Conservation (phyloP, 164 flowering plant genomes). For the Annona cherimola region DNA sequence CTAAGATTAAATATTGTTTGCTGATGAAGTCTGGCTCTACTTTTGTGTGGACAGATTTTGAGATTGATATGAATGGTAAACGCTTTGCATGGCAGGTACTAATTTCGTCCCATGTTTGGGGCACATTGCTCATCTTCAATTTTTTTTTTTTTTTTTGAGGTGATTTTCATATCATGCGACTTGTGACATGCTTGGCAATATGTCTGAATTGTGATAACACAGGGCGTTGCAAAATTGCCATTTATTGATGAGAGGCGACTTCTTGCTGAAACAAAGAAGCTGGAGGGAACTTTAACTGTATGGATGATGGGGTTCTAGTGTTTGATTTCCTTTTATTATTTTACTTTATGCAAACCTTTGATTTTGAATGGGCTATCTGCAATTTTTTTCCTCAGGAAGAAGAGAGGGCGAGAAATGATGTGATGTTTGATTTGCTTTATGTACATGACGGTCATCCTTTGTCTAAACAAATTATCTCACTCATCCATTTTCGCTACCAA, state of each 20-base stretch:
- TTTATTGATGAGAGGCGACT: conserved; percentile 82
- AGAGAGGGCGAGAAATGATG: conserved; percentile 68
- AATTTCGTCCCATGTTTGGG: background rate
- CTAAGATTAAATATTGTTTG: background rate
- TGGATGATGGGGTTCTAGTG: conserved; percentile 10
- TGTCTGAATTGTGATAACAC: conserved; percentile 9
- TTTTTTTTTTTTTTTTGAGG: too few species aligned
- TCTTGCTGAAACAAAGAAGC: conserved; percentile 74
- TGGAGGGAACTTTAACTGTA: conserved; percentile 82
- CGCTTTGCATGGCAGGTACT: conserved; percentile 96
- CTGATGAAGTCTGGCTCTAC: conserved; percentile 6
- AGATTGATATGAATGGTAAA: conserved; percentile 98
- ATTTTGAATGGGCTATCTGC: conserved; percentile 3
- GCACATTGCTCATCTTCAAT: background rate
- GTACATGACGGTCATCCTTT: conserved; percentile 52
- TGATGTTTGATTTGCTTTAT: conserved; percentile 79
- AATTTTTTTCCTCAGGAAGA: conserved; percentile 47
- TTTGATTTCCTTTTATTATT: background rate
- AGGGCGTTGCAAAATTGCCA: conserved; percentile 96
- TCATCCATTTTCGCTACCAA: conserved; percentile 28
- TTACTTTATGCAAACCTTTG: background rate
- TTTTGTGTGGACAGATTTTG: conserved; percentile 61
- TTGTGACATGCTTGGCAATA: conserved; percentile 3
- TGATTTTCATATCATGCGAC: background rate
- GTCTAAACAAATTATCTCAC: conserved; percentile 39